A percentile compares a stretch with the other conserved stretches of the same genome.
phyloP scores from a whole-genome alignment of 305 asterid species.

The Ilex paraguariensis region DNA sequence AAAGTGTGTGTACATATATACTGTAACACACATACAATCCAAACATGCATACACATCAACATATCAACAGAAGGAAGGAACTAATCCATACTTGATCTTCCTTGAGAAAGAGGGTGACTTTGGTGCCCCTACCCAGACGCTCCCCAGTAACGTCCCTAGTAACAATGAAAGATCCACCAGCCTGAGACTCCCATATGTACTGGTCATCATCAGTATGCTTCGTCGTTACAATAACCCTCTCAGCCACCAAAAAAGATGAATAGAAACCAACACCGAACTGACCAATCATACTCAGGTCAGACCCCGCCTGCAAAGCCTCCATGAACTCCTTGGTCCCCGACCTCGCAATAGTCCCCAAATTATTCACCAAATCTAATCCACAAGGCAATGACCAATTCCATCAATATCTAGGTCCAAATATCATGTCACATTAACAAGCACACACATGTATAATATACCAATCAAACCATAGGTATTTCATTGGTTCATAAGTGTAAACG shows the following conservation, averaged over 20 bases:
- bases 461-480: no score
- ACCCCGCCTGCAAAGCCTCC: constrained; percentile 36
- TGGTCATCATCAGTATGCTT: constrained; percentile 39
- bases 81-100: constrained; percentile 23
- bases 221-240: constrained; percentile 31
- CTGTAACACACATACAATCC: neutral
- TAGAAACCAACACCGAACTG: constrained; percentile 43
- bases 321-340: constrained; percentile 36
- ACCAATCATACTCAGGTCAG: constrained; percentile 45
- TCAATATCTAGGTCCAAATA: neutral
- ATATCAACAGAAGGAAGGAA: neutral
- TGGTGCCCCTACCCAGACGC: constrained; percentile 33
- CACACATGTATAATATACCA: no score
- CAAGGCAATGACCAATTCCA: neutral
- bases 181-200: constrained; percentile 34
- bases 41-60: neutral
- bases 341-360: constrained; percentile 34
- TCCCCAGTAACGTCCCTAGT: constrained; percentile 21
- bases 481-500: no score
- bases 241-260: constrained; percentile 32
- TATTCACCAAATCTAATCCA: constrained; percentile 23
- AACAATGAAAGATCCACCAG: constrained; percentile 33
- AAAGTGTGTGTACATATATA: neutral
- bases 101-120: constrained; percentile 28
- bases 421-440: neutral